phyloP scores from a whole-genome alignment of 1,139 yeast genomes.

The Blastobotrys arbuscula region DNA sequence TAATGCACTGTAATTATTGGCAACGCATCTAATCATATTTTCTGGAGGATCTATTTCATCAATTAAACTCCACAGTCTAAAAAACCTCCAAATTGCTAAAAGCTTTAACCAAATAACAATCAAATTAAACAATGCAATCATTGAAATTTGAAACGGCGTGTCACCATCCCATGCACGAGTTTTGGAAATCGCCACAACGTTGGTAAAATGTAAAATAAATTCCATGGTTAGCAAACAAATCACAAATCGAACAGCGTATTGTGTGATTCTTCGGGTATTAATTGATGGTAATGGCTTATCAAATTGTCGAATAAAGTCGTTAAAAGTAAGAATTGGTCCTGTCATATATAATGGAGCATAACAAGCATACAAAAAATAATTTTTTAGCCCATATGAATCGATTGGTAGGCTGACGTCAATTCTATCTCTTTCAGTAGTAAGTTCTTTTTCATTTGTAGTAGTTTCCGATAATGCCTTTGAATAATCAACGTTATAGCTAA shows the following conservation, averaged over 20 bases:
- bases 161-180: conserved; percentile 88
- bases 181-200: conserved; percentile 88
- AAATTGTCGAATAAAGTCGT: conserved; percentile 76
- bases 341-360: conserved; percentile 91
- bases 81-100: conserved; percentile 92
- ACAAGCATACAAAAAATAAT: conserved; percentile 69
- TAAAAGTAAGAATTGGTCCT: conserved; percentile 90
- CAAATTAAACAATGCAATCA: conserved; percentile 88
- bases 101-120: conserved; percentile 88
- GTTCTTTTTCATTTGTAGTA: conserved; percentile 12
- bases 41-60: conserved; percentile 97
- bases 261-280: conserved; percentile 44
- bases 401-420: conserved; percentile 57
- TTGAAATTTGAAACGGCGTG: conserved; percentile 86
- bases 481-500: conserved; percentile 79
- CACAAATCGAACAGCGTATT: conserved; percentile 62
- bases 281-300: conserved; percentile 48
- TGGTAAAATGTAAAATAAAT: conserved; percentile 74
- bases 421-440: conserved; percentile 57
- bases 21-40: conserved; percentile 95
- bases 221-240: conserved; percentile 86
- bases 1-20: conserved; percentile 84
- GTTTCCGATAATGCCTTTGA: conserved; percentile 22
- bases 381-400: conserved; percentile 52
- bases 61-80: conserved; percentile 83